Conservation (phyloP, 352 stramenopile species). For the Elongisporangium anandrum region DNA sequence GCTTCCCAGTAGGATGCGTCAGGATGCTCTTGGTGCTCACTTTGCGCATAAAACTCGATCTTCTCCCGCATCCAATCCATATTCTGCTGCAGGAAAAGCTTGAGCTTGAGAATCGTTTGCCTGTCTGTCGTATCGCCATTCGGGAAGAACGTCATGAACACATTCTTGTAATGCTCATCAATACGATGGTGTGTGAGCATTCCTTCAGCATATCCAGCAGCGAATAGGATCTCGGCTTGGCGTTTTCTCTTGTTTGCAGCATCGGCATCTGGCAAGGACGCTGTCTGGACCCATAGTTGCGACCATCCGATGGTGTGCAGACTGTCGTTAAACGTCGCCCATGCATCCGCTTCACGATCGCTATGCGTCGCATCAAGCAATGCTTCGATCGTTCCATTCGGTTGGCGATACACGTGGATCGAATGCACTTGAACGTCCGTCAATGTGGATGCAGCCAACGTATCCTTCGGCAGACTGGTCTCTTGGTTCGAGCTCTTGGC, state of each 20-base stretch:
- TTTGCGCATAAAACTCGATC: slow-evolving; percentile 11
- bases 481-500: background rate
- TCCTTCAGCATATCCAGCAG: slow-evolving; percentile 53
- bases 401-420: background rate
- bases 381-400: background rate
- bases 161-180: slow-evolving; percentile 56
- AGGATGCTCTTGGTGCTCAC: slow-evolving; percentile 7
- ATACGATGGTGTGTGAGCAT: slow-evolving; percentile 61
- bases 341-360: slow-evolving; percentile 16
- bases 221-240: slow-evolving; percentile 37
- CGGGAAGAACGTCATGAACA: slow-evolving; percentile 44
- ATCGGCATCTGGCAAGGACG: slow-evolving; percentile 15
- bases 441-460: background rate
- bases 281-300: slow-evolving; percentile 47
- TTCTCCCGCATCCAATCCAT: slow-evolving; percentile 41
- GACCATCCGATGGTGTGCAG: slow-evolving; percentile 41
- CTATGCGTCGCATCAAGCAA: background rate
- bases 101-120: slow-evolving; percentile 17
- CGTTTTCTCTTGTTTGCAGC: slow-evolving; percentile 1
- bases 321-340: slow-evolving; percentile 52
- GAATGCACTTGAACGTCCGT: background rate
- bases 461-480: background rate
- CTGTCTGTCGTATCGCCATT: slow-evolving; percentile 24
- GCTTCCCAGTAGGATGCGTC: slow-evolving; percentile 32
- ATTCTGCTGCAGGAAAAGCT: slow-evolving; percentile 38